Evolutionary conservation across 2,329 filamentous ascomycete species (phyloP), one percentile per base, ranked within the genome.

Genomic region (Aspergillus ustus): DNA sequence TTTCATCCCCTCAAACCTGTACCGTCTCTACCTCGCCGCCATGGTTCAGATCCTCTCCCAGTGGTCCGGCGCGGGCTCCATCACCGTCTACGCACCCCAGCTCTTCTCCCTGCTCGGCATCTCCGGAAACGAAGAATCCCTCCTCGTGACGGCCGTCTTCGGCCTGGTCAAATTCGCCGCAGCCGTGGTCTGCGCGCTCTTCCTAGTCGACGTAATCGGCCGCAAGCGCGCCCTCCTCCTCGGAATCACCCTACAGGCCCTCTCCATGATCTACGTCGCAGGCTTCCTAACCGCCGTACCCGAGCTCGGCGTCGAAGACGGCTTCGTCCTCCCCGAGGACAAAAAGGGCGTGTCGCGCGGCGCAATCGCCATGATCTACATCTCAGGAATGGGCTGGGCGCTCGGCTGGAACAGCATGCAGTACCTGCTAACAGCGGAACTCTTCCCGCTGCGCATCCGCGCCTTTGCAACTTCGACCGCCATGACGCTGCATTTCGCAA

Each of bases 401-500:
- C 78, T 90, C 2, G 88, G 85, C 40, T 93, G 87, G 89, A 92
- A 92, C 78, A 86, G 83, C 1, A 90, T 91, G 82, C 90, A 92
- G 76, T 93, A 93, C 72, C 83, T 93, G 4, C 84, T 93, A 59
- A 92, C 90, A 15, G 89, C 89, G 1, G 91, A 93, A 72, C 83
- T 93, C 63, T 93, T 91, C 79, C 90, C 91, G 0, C 82, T 93
- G 9, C 85, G 90, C 3, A 87, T 93, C 53, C 86, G 91, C 59
- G 89, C 90, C 4, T 77, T 92, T 9, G 86, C 88, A 20, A 90
- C 89, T 0, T 90, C 87, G 0, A 82, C 90, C 71, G 87, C 89
- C 51, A 93, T 93, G 91, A 90, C 87, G 0, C 84, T 92, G 62
- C 90, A 93, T 75, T 93, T 93, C 71, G 88, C 85, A 62, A 91